Percentiles rank a stretch among this genome's conserved stretches.
These are phyloP conservation scores for Phaseolus coccineus DNA, from an alignment of 331 rosid genomes.

Conservation along the genomic window DNA sequence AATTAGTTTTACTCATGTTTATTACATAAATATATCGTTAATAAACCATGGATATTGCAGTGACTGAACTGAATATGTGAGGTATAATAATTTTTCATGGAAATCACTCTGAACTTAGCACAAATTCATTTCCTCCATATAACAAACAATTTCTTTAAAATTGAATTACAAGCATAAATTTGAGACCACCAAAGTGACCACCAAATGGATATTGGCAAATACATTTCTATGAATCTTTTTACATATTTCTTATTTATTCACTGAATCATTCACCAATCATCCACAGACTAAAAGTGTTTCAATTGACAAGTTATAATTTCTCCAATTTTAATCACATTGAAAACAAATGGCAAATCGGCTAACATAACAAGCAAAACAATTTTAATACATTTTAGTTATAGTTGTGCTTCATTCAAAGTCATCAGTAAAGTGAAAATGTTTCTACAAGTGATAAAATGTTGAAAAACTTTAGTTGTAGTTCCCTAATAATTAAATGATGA, in stretches of 20 bases:
- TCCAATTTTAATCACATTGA: neutral
- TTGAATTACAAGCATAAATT: neutral
- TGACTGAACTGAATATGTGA: neutral
- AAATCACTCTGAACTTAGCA: neutral
- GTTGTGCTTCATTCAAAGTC: constrained; percentile 24
- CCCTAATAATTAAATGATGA: no score
- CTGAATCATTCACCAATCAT: neutral
- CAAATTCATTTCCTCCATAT: neutral
- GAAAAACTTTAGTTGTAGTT: constrained; percentile 17
- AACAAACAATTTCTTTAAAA: neutral
- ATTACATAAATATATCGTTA: constrained; percentile 15
- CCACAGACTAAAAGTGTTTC: constrained; percentile 21
- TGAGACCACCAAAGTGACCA: neutral
- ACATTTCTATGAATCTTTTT: neutral
- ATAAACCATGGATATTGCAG: constrained; percentile 12
- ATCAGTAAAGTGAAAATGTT: neutral
- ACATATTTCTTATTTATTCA: neutral
- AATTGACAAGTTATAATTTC: neutral
- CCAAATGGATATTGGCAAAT: no score
- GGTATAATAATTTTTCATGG: neutral
- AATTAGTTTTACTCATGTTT: constrained; percentile 19
- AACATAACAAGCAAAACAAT: neutral
- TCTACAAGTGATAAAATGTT: neutral
- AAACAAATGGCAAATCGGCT: neutral
- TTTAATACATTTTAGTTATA: constrained; percentile 18